phyloP scores from a whole-genome alignment of 345 rosid genomes.

The Hirschfeldia incana region DNA sequence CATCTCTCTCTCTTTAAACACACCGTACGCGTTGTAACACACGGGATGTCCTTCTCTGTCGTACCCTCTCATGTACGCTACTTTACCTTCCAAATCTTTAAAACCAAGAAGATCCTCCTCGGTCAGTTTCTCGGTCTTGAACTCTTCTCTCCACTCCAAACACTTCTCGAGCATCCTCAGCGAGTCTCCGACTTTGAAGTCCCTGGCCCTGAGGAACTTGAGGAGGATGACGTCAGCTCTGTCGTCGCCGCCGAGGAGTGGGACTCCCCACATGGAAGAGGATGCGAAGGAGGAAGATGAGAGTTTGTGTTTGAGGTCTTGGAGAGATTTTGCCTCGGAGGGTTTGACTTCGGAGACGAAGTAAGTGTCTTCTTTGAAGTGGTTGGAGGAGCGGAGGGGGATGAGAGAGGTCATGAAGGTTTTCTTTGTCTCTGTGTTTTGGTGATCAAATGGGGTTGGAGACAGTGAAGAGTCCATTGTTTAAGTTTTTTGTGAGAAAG shows the following conservation, averaged over 20 bases:
- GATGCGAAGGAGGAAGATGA: constrained; percentile 37
- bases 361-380: constrained; percentile 87
- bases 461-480: constrained; percentile 51
- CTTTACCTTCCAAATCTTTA: constrained; percentile 81
- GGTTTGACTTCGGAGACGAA: constrained; percentile 68
- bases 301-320: constrained; percentile 69
- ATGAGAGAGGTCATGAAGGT: constrained; percentile 67
- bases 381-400: constrained; percentile 65
- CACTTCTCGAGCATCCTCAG: constrained; percentile 77
- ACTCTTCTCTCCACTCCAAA: constrained; percentile 75
- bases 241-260: constrained; percentile 61
- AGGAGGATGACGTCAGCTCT: constrained; percentile 78
- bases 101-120: constrained; percentile 86
- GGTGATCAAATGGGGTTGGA: constrained; percentile 44
- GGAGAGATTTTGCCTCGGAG: constrained; percentile 71
- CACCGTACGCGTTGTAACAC: constrained; percentile 91
- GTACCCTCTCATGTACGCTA: constrained; percentile 86
- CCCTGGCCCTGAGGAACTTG: constrained; percentile 88
- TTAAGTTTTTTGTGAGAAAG: constrained; percentile 11
- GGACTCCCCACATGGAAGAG: constrained; percentile 77
- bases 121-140: constrained; percentile 59
- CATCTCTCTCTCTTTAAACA: constrained; percentile 75
- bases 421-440: constrained; percentile 50
- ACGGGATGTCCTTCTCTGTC: constrained; percentile 90
- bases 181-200: constrained; percentile 68